phyloP scores from a whole-genome alignment of 306 rosid genomes.

The Astragalus glycyphyllos region DNA sequence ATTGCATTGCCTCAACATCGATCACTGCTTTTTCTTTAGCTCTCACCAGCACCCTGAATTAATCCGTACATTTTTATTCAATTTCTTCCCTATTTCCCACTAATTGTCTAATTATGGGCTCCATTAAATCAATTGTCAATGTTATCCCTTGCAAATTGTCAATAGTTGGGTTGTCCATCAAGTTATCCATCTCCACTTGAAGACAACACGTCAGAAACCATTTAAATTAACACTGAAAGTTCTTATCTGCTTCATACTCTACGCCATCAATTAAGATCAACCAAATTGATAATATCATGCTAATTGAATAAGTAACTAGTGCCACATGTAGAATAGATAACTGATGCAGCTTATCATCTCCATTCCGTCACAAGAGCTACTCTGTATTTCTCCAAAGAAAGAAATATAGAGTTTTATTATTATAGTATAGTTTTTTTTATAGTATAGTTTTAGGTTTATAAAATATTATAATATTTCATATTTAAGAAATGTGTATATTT shows the following conservation, averaged over 20 bases:
- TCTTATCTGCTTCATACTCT: conserved; percentile 10
- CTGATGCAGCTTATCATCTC: neutral
- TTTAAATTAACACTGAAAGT: conserved; percentile 1
- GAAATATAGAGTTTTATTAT: too few relatives aligned
- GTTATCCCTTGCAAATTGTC: conserved; percentile 17
- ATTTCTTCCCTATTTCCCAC: conserved; percentile 27
- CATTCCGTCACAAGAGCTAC: too few relatives aligned
- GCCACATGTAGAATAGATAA: neutral
- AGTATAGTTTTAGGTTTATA: too few relatives aligned
- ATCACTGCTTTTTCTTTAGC: conserved; percentile 30
- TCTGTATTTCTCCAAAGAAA: too few relatives aligned
- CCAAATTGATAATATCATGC: neutral
- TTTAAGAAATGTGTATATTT: too few relatives aligned
- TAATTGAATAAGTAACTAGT: neutral
- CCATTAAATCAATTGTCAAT: conserved; percentile 17
- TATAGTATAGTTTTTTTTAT: too few relatives aligned
- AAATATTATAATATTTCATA: too few relatives aligned
- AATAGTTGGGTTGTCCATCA: conserved; percentile 32
- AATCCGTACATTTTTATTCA: conserved; percentile 5
- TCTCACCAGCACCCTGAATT: neutral
- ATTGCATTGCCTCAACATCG: neutral
- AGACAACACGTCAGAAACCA: conserved; percentile 30
- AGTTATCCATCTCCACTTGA: conserved; percentile 14
- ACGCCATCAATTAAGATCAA: conserved; percentile 7
- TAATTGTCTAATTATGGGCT: conserved; percentile 19